Evolutionary conservation across 2,329 filamentous ascomycete genomes (phyloP).

Genomic region (Emericellopsis atlantica): DNA sequence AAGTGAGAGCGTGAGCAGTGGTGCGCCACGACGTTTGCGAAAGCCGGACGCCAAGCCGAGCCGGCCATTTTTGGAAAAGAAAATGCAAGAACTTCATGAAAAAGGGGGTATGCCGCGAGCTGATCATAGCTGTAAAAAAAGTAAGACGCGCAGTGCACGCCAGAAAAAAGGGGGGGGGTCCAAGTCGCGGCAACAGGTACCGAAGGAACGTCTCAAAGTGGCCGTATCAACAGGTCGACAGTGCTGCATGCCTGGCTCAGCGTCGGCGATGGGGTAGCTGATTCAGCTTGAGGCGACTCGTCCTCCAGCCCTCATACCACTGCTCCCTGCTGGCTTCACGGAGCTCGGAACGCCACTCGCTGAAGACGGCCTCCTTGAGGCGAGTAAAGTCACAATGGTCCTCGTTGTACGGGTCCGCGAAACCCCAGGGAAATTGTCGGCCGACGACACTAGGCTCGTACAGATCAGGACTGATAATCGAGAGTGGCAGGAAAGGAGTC

Average conservation of each 20-base stretch:
- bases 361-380: conserved; percentile 85
- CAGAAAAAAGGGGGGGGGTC: no score
- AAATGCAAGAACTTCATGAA: conserved; percentile 4
- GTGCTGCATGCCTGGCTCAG: conserved; percentile 8
- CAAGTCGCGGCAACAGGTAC: no score
- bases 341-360: conserved; percentile 83
- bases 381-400: conserved; percentile 89
- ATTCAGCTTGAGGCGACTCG: conserved; percentile 47
- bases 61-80: no score
- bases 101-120: conserved; percentile 21
- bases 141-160: conserved; percentile 4
- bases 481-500: conserved; percentile 69
- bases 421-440: conserved; percentile 90
- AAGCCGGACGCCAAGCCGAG: no score
- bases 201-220: no score
- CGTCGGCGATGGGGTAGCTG: conserved; percentile 24
- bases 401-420: conserved; percentile 83
- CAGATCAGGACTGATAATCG: conserved; percentile 84
- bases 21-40: no score
- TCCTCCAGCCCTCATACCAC: conserved; percentile 96
- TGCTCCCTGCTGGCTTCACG: conserved; percentile 81
- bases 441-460: conserved; percentile 74
- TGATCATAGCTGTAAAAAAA: conserved; percentile 2
- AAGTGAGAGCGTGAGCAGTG: no score
- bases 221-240: no score